phyloP scores from a whole-genome alignment of 2,329 filamentous ascomycete species.

The Scedosporium minutisporum region DNA sequence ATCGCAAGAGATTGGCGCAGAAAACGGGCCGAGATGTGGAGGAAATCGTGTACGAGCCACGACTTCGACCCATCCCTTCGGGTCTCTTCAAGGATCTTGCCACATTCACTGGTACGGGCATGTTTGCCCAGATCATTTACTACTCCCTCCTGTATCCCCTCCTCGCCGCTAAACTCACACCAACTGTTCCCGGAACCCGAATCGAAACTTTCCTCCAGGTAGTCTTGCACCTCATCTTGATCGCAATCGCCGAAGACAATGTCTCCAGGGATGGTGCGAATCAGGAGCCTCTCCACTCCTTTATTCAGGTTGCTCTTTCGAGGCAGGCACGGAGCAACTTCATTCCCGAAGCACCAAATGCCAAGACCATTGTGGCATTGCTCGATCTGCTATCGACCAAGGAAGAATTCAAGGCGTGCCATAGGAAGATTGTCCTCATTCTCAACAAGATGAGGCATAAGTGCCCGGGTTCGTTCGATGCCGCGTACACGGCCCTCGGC shows the following conservation, averaged over 20 bases:
- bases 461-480: slow-evolving; percentile 62
- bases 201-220: slow-evolving; percentile 89
- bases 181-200: slow-evolving; percentile 68
- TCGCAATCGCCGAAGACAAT: slow-evolving; percentile 77
- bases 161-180: slow-evolving; percentile 56
- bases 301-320: slow-evolving; percentile 61
- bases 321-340: slow-evolving; percentile 53
- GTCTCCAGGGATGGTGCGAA: slow-evolving; percentile 42
- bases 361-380: slow-evolving; percentile 56
- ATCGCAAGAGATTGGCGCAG: slow-evolving; percentile 78
- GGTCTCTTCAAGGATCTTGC: slow-evolving; percentile 70
- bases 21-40: slow-evolving; percentile 71
- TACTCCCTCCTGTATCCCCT: slow-evolving; percentile 78
- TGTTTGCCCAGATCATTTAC: slow-evolving; percentile 86
- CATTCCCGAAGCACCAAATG: slow-evolving; percentile 42
- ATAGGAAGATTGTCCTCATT: slow-evolving; percentile 75
- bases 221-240: slow-evolving; percentile 74
- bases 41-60: slow-evolving; percentile 88
- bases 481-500: slow-evolving; percentile 52
- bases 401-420: slow-evolving; percentile 71
- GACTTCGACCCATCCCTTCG: slow-evolving; percentile 61
- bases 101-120: slow-evolving; percentile 70
- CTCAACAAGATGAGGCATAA: slow-evolving; percentile 79
- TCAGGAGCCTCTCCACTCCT: slow-evolving; percentile 48
- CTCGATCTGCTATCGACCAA: slow-evolving; percentile 53